Conservation (phyloP, 176 grass and related monocot genomes). For the Typha latifolia region DNA sequence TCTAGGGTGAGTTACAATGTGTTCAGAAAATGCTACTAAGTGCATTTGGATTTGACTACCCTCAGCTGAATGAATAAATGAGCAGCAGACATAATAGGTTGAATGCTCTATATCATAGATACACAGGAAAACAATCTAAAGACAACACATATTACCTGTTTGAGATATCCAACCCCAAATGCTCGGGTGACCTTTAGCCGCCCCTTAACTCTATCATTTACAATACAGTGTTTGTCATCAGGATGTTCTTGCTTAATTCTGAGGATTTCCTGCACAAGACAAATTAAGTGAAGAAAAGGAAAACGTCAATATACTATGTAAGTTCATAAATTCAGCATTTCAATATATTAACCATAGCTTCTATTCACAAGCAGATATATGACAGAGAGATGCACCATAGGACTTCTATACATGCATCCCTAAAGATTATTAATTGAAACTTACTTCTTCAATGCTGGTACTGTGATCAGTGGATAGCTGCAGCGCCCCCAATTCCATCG, state of each 20-base stretch:
- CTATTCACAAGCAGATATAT: too few species aligned
- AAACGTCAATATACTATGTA: too few species aligned
- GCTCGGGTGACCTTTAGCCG: slow-evolving; percentile 84
- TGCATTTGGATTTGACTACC: not conserved
- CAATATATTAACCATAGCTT: too few species aligned
- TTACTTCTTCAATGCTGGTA: slow-evolving; percentile 76
- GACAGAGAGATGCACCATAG: too few species aligned
- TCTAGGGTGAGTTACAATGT: too few species aligned
- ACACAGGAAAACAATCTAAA: not conserved
- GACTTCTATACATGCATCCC: too few species aligned
- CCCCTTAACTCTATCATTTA: slow-evolving; percentile 88
- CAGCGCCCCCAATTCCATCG: slow-evolving; percentile 36
- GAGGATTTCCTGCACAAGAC: slow-evolving; percentile 55
- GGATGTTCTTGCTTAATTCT: slow-evolving; percentile 80
- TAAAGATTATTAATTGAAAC: slow-evolving; percentile 1
- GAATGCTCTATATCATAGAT: not conserved
- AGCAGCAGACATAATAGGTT: not conserved
- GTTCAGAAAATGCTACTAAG: too few species aligned
- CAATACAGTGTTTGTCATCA: slow-evolving; percentile 73
- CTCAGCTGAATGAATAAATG: not conserved
- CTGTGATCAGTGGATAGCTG: slow-evolving; percentile 83
- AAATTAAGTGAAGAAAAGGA: not conserved
- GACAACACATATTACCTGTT: slow-evolving; percentile 47
- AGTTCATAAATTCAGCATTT: too few species aligned
- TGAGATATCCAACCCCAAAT: slow-evolving; percentile 91